Evolutionary conservation across 495 filamentous ascomycete species (phyloP), one percentile per base, ranked within the genome.

Genomic region (Evernia prunastri): DNA sequence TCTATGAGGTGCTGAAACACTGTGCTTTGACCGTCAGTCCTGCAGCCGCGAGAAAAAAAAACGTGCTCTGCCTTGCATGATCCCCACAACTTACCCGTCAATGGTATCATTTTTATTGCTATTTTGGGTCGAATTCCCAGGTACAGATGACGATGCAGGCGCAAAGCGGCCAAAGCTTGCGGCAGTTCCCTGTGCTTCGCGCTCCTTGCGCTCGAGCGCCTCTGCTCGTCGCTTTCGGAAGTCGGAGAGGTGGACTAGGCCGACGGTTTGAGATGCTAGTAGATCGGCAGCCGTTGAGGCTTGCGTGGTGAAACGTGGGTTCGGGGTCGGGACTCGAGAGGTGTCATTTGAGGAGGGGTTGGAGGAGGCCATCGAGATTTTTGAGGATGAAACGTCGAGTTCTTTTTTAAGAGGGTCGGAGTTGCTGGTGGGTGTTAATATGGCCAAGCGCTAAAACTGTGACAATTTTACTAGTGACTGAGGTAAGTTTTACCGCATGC

Each of bases 161-260:
- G 78, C 75, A 60, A 81, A 71, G 69, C 79, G 75, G 15, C 81
- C 81, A 1, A 80, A 69, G n/a, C 81, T 74, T 63, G 81, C 78
- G 47, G 85, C 82, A 47, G 62, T 49, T 56, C 84, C 83, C 68
- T 90, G 85, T 5, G 87, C 88, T 72, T 94, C 91, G 63, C 89
- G 83, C 68, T 92, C 89, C 72, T 92, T 93, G 71, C 91, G 89
- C 75, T 97, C 94, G 37, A 96, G 79, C 35, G 92, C 90, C 74
- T 98, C 91, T 67, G 92, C 93, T 74, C 94, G 91, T 45, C 94
- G 87, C 76, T 98, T 97, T 74, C 94, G 92, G 78, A 97, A 98
- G 73, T 97, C 94, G 68, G 87, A 89, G 47, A 97, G 86, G 61
- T 90, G 82, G 51, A 97, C 94, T 18, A 98, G 86, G 53, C 94